Evolutionary conservation across 306 rosid species (phyloP), one percentile per base, ranked within the genome.

Genomic region (Gynostemma pentaphyllum): DNA sequence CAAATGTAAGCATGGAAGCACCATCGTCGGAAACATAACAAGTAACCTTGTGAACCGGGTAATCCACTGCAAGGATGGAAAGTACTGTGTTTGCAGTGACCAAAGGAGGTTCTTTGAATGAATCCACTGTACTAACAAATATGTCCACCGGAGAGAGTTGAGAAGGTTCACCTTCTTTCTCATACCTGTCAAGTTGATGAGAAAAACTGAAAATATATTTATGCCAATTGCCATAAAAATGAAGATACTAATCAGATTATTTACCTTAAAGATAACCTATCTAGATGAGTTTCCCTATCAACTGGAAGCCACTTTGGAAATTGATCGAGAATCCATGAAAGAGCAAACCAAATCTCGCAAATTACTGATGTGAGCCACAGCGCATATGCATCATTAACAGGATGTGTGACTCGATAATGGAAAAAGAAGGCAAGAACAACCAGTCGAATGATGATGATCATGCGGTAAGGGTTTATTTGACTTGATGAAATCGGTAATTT

Each of bases 1-100:
- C 89, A 60, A 86, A 86, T 56, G 94, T 82, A 40, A 85, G 37
- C 80, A 85, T 85, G 12, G 86, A 76, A 1, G 94, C 88, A 7
- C 86, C 86, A 70, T 85, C 94, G 70, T 85, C 94, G 7, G 94
- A 85, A 9, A 85, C 83, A 78, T 82, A 85, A 52, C 94, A 86
- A 9, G 89, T 65, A n/a, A 86, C 69, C 81, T 82, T 85, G 45
- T 85, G 78, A 19, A 75, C 72, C 44, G 94, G 88, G 55, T 85
- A 85, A 62, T 86, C 89, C 63, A 86, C 62, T 10, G 94, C 83
- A 42, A 86, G 82, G 68, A 86, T 69, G 18, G 94, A 86, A 34
- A 86, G 89, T 57, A 86, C 74, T 2, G 94, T 79, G 81, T 86
- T 86, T 66, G 89, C 85, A 36, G 85, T 79, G 64, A 83, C 87